phyloP scores from a whole-genome alignment of 1,284 basidiomycete genomes.

The Ceratobasidium sp. region DNA sequence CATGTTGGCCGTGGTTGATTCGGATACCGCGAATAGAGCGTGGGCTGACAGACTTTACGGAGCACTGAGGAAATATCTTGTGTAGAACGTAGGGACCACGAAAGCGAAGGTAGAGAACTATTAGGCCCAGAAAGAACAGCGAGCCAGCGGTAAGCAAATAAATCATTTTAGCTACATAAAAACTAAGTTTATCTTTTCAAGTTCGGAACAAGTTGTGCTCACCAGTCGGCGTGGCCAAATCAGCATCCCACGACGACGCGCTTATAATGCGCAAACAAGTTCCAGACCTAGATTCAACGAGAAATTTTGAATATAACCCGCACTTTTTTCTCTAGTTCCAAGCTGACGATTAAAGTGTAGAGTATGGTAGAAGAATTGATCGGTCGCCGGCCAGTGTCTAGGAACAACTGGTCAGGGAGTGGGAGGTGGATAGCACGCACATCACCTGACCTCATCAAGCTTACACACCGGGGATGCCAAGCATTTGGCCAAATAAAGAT shows the following conservation, averaged over 20 bases:
- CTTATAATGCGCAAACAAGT: neutral
- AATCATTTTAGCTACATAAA: conserved; percentile 25
- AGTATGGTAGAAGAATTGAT: neutral
- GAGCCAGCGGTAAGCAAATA: conserved; percentile 13
- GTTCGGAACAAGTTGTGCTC: neutral
- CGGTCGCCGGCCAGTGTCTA: conserved; percentile 9
- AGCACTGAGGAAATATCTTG: conserved; percentile 37
- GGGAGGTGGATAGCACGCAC: conserved; percentile 9
- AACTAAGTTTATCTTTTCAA: neutral
- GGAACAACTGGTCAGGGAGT: neutral
- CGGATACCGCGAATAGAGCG: conserved; percentile 81
- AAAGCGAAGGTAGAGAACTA: conserved; percentile 30
- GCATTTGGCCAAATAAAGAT: neutral
- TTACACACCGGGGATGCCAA: conserved; percentile 1
- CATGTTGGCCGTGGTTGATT: conserved; percentile 67
- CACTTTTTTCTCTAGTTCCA: neutral
- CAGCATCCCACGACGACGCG: neutral
- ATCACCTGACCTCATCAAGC: conserved; percentile 26
- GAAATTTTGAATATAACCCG: neutral
- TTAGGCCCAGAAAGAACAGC: conserved; percentile 1
- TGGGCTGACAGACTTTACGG: conserved; percentile 65
- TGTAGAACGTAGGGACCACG: conserved; percentile 39
- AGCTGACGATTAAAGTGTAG: neutral
- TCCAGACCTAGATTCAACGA: neutral
- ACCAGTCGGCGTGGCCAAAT: conserved; percentile 22